Base-by-base conservation (phyloP, 345 rosid genomes). In the Populus tremula region DNA sequence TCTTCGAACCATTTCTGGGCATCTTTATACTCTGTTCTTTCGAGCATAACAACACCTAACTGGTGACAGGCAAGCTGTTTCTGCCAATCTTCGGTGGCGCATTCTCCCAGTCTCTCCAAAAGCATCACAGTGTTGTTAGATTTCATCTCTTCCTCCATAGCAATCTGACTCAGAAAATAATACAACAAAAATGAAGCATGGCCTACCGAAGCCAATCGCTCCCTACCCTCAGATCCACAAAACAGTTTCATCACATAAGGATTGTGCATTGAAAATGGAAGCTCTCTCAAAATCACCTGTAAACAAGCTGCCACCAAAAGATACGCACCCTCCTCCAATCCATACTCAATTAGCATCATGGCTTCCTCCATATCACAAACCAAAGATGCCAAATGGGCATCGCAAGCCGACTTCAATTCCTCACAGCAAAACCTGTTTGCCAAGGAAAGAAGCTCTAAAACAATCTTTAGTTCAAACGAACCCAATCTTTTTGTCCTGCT, bases 71-170 rank as follows among this genome's bases (percentile, higher is more conserved):
- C 96, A 27, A 92, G 89, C 83, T 92, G 98, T 65, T 89, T 92
- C 85, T 95, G 92, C 97, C 99, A 95, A 78, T 25, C 80, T 65
- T 90, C 88, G 2, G 77, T 79, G 1, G 97, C 94, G 43, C 89
- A 92, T 54, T 95, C 97, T 38, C 79, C 84, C 81, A 93, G 73
- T 81, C 98, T 87, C 82, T 95, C 99, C 54, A 95, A 81, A 36
- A 95, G 90, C 98, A 92, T 95, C 71, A 93, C 94, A 0, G 97
- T 93, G 0, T 90, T 88, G 84, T 93, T 95, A 31, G 96, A 93
- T 84, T 87, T 95, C 90, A 90, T 85, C 70, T 95, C 98, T 25
- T 87, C 90, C 75, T 95, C 99, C 88, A 95, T 87, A 0, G 90
- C 87, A 56, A 90, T 85, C 82, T 92, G 97, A 82, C 99, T 90